Evolutionary conservation across 306 rosid species (phyloP).

Genomic region (Betula pendula): DNA sequence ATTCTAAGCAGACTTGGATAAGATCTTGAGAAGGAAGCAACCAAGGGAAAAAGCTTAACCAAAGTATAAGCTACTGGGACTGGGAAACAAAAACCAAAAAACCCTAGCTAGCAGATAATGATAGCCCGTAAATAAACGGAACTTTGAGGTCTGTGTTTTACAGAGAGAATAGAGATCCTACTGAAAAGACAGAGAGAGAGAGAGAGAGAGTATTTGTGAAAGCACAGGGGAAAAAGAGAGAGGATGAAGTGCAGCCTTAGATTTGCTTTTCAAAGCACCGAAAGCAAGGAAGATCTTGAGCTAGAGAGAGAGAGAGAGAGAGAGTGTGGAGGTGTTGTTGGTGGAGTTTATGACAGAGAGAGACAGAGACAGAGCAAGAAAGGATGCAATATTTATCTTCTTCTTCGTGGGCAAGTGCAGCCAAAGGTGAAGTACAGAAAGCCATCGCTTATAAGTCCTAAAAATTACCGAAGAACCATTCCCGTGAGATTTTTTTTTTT

Average conservation of each 20-base stretch:
- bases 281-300: constrained; percentile 53
- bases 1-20: constrained; percentile 70
- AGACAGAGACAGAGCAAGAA: not conserved
- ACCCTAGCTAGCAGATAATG: constrained; percentile 28
- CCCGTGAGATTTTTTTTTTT: not conserved
- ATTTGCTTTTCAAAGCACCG: constrained; percentile 33
- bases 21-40: constrained; percentile 85
- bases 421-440: constrained; percentile 29
- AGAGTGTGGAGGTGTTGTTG: not conserved
- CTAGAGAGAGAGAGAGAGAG: constrained; percentile 1
- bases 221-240: constrained; percentile 4
- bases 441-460: constrained; percentile 9
- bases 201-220: constrained; percentile 2
- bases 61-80: constrained; percentile 21
- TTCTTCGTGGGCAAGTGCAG: not conserved
- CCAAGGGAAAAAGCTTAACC: constrained; percentile 14
- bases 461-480: not conserved
- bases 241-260: constrained; percentile 25
- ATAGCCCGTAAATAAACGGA: constrained; percentile 28
- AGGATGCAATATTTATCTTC: constrained; percentile 10
- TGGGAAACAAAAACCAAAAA: not conserved
- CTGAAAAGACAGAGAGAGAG: constrained; percentile 22
- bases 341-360: not conserved
- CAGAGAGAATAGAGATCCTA: constrained; percentile 11
- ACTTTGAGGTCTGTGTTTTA: constrained; percentile 27